Percentiles rank a stretch among this genome's conserved stretches.
phyloP scores from a whole-genome alignment of 345 rosid genomes.

The Linum tenue region DNA sequence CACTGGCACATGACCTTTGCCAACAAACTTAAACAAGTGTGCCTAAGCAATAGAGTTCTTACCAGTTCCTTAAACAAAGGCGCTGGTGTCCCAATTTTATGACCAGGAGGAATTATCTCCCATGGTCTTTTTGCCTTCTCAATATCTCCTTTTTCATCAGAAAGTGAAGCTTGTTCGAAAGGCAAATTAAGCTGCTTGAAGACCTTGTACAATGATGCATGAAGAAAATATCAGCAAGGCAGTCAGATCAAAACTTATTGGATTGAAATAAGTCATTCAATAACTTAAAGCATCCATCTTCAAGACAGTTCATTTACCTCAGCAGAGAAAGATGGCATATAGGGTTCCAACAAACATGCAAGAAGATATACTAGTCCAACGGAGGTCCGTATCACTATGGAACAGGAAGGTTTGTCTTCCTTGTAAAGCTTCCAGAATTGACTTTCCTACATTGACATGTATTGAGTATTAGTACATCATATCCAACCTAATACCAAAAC shows the following conservation, averaged over 20 bases:
- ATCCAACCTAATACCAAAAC: constrained; percentile 8
- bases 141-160: constrained; percentile 57
- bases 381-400: constrained; percentile 69
- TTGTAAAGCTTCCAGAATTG: constrained; percentile 89
- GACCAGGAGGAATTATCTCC: constrained; percentile 69
- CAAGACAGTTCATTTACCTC: constrained; percentile 44
- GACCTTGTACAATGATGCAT: constrained; percentile 36
- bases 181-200: constrained; percentile 78
- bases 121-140: constrained; percentile 57
- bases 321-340: constrained; percentile 88
- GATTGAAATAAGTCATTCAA: neutral
- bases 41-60: constrained; percentile 11
- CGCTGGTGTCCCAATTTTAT: constrained; percentile 61
- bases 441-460: constrained; percentile 45
- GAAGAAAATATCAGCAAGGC: constrained; percentile 6
- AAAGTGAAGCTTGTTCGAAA: constrained; percentile 49
- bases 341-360: constrained; percentile 83
- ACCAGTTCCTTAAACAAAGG: constrained; percentile 82
- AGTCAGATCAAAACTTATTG: constrained; percentile 3
- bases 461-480: neutral
- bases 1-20: neutral
- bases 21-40: neutral
- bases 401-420: constrained; percentile 62
- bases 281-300: neutral
- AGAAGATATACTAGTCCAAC: constrained; percentile 77